Base-by-base conservation (phyloP, 139 green algal genomes). In the Chlorella sp. region DNA sequence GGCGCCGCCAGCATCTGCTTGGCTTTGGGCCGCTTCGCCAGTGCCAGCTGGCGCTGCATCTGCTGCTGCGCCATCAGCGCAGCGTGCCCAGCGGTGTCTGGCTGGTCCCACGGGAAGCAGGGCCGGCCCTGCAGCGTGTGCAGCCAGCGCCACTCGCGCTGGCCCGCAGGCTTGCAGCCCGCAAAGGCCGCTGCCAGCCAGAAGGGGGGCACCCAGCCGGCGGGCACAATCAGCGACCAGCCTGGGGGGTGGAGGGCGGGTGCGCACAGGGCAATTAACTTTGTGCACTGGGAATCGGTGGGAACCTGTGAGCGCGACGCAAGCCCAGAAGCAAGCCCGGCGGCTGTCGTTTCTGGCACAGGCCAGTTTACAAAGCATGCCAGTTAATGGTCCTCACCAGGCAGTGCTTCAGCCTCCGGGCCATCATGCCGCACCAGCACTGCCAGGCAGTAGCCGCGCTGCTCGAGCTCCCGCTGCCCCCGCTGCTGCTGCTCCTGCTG, bases 91-190 rank as follows among this genome's bases (percentile, higher is more conserved):
- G 83, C 75, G 8, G 84, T 92, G 76, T 92, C 84, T 43, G 90
- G 90, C 62, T 77, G 85, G 84, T 95, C 92, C 60, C 69, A 82
- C 1, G 86, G 92, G 82, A 89, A 95, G 75, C 64, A 93, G 26
- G 78, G 73, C 30, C 32, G 51, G 20, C 70, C 65, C 44, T 80
- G 44, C 62, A 90, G 65, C 7, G 88, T 82, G 38, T 88, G 83
- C 62, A 91, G 65, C 90, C 91, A 92, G 1, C 88, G 86, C 92
- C 92, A 95, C 74, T 95, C 92, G 24, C 80, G 40, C 85, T 94
- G 92, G 0, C 92, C 92, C 20, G 82, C 78, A 6, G 90, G 64
- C 75, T 82, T 64, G 68, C 28, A 85, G 58, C 83, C 90, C 11
- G 72, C 75, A 41, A 67, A 87, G 24, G 77, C 69, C 8, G 90